Conservation (phyloP, 331 rosid species). For the Pyracantha coccinea region DNA sequence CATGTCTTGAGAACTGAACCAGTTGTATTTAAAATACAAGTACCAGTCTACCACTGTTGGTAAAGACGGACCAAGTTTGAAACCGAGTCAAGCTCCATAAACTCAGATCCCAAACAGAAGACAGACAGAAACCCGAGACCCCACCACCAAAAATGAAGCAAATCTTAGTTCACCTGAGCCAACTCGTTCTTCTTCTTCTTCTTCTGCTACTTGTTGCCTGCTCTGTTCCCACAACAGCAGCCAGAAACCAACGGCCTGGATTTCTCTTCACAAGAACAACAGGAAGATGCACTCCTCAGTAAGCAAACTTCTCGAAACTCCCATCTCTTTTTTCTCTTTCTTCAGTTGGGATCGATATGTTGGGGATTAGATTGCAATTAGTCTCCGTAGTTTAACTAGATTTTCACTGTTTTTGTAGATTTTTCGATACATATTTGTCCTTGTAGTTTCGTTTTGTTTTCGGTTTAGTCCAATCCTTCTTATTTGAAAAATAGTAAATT, state of each 20-base stretch:
- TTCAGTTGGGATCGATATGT: not conserved
- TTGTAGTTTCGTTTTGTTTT: not conserved
- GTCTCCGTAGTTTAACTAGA: not conserved
- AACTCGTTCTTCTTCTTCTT: slow-evolving; percentile 15
- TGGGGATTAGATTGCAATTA: not conserved
- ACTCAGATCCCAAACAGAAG: slow-evolving; percentile 1
- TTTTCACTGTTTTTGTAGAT: not conserved
- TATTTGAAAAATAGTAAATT: not conserved
- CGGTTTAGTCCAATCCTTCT: not conserved
- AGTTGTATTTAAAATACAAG: no score
- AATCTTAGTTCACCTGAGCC: not conserved
- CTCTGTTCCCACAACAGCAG: not conserved
- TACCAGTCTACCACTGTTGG: not conserved
- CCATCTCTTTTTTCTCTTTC: not conserved
- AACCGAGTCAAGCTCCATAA: not conserved
- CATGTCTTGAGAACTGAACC: no score
- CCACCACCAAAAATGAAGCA: not conserved
- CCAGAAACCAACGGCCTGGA: slow-evolving; percentile 33
- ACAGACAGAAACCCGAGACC: not conserved
- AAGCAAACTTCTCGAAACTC: slow-evolving; percentile 1
- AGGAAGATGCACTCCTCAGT: slow-evolving; percentile 83
- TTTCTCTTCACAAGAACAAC: slow-evolving; percentile 55
- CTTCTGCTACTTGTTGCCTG: slow-evolving; percentile 11
- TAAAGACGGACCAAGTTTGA: not conserved
- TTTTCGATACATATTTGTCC: not conserved